Evolutionary conservation across 78 protist species (phyloP).

Genomic region (Dictyostelium capitatum): DNA sequence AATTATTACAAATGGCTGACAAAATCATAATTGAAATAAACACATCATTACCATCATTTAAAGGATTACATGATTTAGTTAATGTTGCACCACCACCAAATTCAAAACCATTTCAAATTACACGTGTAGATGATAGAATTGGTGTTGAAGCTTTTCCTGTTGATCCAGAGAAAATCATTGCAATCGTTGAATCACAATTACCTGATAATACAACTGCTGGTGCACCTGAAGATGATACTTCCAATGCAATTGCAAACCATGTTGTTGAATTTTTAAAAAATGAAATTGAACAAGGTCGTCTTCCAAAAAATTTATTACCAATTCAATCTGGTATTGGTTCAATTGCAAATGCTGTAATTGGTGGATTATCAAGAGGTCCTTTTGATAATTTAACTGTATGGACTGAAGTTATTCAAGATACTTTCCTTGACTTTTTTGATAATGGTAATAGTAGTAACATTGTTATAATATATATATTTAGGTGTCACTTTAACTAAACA

Average conservation of each 20-base stretch:
- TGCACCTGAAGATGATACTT: constrained; percentile 46
- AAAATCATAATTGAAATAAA: constrained; percentile 88
- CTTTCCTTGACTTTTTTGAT: constrained; percentile 59
- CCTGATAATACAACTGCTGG: constrained; percentile 35
- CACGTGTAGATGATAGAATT: constrained; percentile 73
- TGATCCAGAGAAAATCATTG: constrained; percentile 73
- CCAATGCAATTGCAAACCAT: constrained; percentile 40
- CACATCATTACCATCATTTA: constrained; percentile 85
- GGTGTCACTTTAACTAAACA: too few relatives aligned
- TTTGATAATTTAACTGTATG: constrained; percentile 64
- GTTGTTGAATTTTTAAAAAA: constrained; percentile 25
- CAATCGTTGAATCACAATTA: constrained; percentile 56
- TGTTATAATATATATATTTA: too few relatives aligned
- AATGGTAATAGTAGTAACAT: too few relatives aligned
- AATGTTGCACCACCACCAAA: constrained; percentile 31
- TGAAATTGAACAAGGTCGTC: constrained; percentile 41
- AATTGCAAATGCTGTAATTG: constrained; percentile 73
- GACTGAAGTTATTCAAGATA: constrained; percentile 80
- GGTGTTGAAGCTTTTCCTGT: constrained; percentile 22
- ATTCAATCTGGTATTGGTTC: constrained; percentile 65
- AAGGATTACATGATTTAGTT: constrained; percentile 87
- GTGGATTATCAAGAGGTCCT: constrained; percentile 56
- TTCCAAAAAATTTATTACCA: constrained; percentile 63
- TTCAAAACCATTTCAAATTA: constrained; percentile 62
- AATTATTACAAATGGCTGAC: constrained; percentile 78